phyloP scores from a whole-genome alignment of 2,329 filamentous ascomycete species.

The Hypomyces rosellus region DNA sequence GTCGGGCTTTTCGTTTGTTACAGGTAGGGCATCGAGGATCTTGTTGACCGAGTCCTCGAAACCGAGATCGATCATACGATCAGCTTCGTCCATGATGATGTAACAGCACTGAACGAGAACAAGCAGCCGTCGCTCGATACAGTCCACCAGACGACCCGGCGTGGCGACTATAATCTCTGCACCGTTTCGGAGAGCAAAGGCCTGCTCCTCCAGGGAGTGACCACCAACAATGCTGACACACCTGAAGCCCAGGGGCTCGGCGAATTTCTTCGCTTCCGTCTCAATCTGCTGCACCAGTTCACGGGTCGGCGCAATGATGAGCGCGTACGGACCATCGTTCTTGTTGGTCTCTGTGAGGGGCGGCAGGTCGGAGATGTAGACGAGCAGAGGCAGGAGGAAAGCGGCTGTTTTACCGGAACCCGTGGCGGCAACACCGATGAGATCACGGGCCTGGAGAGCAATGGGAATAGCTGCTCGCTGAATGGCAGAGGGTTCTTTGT shows the following conservation, averaged over 20 bases:
- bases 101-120: slow-evolving; percentile 97
- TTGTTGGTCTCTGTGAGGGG: slow-evolving; percentile 78
- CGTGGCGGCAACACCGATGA: slow-evolving; percentile 97
- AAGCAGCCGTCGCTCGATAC: slow-evolving; percentile 85
- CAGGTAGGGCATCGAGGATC: slow-evolving; percentile 89
- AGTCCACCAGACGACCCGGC: slow-evolving; percentile 92
- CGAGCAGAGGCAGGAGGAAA: slow-evolving; percentile 84
- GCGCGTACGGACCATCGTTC: slow-evolving; percentile 94
- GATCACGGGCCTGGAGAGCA: slow-evolving; percentile 81
- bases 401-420: slow-evolving; percentile 98
- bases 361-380: slow-evolving; percentile 89
- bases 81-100: slow-evolving; percentile 98
- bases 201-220: slow-evolving; percentile 89
- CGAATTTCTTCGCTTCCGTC: slow-evolving; percentile 87
- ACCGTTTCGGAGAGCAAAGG: slow-evolving; percentile 81
- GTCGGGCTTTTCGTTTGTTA: slow-evolving; percentile 92
- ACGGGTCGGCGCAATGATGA: slow-evolving; percentile 92
- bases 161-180: slow-evolving; percentile 99
- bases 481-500: slow-evolving; percentile 84
- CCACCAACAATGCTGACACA: slow-evolving; percentile 98
- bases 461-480: slow-evolving; percentile 95
- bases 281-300: slow-evolving; percentile 98
- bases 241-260: slow-evolving; percentile 81
- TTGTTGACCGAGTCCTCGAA: slow-evolving; percentile 98
- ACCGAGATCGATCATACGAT: slow-evolving; percentile 97